Base-by-base conservation (phyloP, 2,329 filamentous ascomycete species). In the Xylaria arbuscula region DNA sequence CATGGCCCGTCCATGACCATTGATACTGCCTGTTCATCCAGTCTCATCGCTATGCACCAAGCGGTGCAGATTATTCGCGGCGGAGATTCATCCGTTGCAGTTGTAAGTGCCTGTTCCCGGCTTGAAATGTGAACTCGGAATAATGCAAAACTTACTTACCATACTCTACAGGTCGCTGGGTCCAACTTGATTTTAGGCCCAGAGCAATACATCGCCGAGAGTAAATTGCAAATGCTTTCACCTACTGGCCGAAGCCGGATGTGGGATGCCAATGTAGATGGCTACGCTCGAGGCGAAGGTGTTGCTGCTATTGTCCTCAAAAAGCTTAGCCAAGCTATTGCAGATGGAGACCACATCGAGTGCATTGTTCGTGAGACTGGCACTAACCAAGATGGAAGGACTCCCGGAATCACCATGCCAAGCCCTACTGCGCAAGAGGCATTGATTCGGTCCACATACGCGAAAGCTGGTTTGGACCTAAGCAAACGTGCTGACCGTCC, bases 1-100 rank as follows among this genome's bases (percentile, higher is more conserved):
- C 72, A 76, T 10, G 80, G 83, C 0, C 80, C 83, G 0, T 79
- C 76, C 0, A 78, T 83, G 73, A 82, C 80, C 0, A 77, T 85
- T 8, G 82, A 85, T 53, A 85, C 83, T 0, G 83, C 83, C 1
- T 85, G 83, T 61, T 83, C 81, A 0, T 81, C 81, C 0, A 80
- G 77, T 56, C 69, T 85, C 3, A 68, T 78, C n/a, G 79, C 78
- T n/a, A 36, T 80, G 8, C 79, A 81, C 57, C 72, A 74, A 19
- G 79, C 77, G 8, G 74, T 78, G 8, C 73, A 76, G 28, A 54
- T 65, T n/a, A 69, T 81, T 0, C 74, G 77, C 1, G 48, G 59
- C 3, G 77, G 78, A 4, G 73, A 80, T 38, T 72, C 72, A 7
- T 34, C 51, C 1, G 40, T 65, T 11, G 73, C 73, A 1, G 60